Evolutionary conservation across 768 basidiomycete genomes (phyloP).

Genomic region (Tulasnella sp.): DNA sequence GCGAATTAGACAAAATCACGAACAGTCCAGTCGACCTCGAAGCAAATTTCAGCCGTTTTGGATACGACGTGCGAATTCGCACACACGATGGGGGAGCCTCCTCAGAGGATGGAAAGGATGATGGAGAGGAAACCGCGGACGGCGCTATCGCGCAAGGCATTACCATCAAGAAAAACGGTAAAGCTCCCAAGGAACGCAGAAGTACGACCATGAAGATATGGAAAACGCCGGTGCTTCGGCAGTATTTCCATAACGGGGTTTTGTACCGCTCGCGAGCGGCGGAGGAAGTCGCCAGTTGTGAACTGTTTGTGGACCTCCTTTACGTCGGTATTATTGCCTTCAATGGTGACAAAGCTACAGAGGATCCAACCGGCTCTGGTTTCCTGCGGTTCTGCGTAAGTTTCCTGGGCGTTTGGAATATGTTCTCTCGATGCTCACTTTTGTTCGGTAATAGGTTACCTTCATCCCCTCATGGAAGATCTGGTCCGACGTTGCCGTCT

Average conservation of each 20-base stretch:
- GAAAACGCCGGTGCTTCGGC: constrained; percentile 8
- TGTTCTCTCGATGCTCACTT: background rate
- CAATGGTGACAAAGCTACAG: constrained; percentile 24
- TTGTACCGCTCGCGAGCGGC: constrained; percentile 7
- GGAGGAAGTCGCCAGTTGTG: constrained; percentile 20
- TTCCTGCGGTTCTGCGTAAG: constrained; percentile 19
- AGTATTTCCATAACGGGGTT: constrained; percentile 18
- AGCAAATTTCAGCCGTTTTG: constrained; percentile 19
- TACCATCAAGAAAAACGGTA: background rate
- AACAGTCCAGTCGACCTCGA: constrained; percentile 15
- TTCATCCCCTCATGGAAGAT: constrained; percentile 23
- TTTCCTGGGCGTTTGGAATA: background rate
- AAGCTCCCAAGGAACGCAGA: background rate
- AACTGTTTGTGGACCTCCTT: constrained; percentile 21
- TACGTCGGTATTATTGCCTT: constrained; percentile 24
- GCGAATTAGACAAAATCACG: constrained; percentile 16
- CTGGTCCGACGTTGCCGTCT: constrained; percentile 17
- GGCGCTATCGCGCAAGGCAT: background rate
- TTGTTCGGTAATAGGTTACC: background rate
- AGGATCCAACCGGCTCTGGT: constrained; percentile 19
- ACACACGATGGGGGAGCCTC: constrained; percentile 3
- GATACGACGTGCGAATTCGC: constrained; percentile 18
- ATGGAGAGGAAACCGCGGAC: background rate
- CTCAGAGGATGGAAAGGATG: background rate
- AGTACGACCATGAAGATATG: constrained; percentile 20